phyloP scores from a whole-genome alignment of 2,329 filamentous ascomycete genomes.

The Epichloe bromicola region DNA sequence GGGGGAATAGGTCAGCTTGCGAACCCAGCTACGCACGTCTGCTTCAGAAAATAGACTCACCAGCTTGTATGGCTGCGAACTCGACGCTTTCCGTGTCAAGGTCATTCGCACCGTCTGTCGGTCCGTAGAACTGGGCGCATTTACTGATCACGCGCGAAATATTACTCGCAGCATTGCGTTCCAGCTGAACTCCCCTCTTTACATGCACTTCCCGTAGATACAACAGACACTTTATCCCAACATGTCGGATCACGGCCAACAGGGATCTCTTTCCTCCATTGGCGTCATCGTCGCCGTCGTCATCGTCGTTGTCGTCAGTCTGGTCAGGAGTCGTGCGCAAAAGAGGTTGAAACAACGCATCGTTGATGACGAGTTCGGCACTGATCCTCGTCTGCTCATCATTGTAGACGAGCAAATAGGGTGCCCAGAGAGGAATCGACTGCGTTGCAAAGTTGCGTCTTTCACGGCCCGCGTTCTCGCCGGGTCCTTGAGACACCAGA shows the following conservation, averaged over 20 bases:
- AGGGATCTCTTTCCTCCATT: not conserved
- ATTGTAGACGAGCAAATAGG: conserved; percentile 34
- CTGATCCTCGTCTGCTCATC: conserved; percentile 28
- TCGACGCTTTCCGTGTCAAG: conserved; percentile 15
- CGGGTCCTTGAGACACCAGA: conserved; percentile 16
- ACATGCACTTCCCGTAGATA: conserved; percentile 36
- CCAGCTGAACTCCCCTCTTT: conserved; percentile 27
- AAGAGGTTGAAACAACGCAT: conserved; percentile 27
- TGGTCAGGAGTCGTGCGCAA: conserved; percentile 2
- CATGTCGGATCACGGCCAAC: conserved; percentile 20
- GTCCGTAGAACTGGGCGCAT: conserved; percentile 28
- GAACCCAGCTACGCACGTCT: not conserved
- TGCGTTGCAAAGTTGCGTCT: conserved; percentile 13
- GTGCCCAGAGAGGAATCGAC: conserved; percentile 33
- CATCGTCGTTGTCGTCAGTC: not conserved
- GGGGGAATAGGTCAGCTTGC: not conserved
- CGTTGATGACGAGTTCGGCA: conserved; percentile 30
- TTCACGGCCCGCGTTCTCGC: conserved; percentile 11
- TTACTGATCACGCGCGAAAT: conserved; percentile 30
- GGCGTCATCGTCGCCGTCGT: not conserved
- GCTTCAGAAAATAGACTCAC: conserved; percentile 11
- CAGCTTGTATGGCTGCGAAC: conserved; percentile 14
- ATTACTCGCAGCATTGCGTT: conserved; percentile 26
- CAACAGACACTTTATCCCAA: conserved; percentile 32
- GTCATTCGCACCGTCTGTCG: conserved; percentile 17